phyloP scores from a whole-genome alignment of 805 yeast genomes.

The Saturnispora sanitii region DNA sequence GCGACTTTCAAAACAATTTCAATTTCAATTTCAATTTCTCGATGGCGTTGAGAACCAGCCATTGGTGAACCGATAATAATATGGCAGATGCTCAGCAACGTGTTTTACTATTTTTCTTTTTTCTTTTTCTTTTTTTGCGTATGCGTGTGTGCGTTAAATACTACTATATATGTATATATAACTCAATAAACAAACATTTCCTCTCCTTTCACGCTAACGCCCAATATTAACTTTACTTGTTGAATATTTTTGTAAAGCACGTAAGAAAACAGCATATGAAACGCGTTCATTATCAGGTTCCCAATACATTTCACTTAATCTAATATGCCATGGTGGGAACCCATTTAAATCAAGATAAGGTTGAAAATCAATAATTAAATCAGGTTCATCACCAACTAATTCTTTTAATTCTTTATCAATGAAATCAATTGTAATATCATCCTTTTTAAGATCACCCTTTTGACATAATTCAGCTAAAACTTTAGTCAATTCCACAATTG shows the following conservation, averaged over 20 bases:
- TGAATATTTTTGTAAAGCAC: conserved; percentile 68
- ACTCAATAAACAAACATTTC: background rate
- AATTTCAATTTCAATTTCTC: too few relatives aligned
- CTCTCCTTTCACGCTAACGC: conserved; percentile 30
- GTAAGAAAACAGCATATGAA: conserved; percentile 69
- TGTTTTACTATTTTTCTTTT: background rate
- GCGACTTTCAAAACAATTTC: conserved; percentile 5
- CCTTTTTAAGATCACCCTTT: conserved; percentile 45
- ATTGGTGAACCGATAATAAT: background rate
- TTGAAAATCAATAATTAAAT: conserved; percentile 71
- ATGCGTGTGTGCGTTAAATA: too few relatives aligned
- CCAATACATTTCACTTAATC: conserved; percentile 86
- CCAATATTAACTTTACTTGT: conserved; percentile 85
- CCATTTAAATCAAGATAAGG: conserved; percentile 88
- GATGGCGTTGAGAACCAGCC: conserved; percentile 5
- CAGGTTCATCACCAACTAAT: conserved; percentile 88
- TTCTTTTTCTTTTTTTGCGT: too few relatives aligned
- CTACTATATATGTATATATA: too few relatives aligned
- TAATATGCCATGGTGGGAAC: conserved; percentile 95
- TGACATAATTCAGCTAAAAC: conserved; percentile 72
- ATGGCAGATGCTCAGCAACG: background rate
- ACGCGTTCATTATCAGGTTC: conserved; percentile 78
- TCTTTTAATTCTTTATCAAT: conserved; percentile 66
- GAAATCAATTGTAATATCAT: conserved; percentile 64
- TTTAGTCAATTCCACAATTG: conserved; percentile 79